Percentiles rank a stretch among this genome's conserved stretches.
Evolutionary conservation across 2,329 filamentous ascomycete species (phyloP).

Genomic region (Drechslera avenae): DNA sequence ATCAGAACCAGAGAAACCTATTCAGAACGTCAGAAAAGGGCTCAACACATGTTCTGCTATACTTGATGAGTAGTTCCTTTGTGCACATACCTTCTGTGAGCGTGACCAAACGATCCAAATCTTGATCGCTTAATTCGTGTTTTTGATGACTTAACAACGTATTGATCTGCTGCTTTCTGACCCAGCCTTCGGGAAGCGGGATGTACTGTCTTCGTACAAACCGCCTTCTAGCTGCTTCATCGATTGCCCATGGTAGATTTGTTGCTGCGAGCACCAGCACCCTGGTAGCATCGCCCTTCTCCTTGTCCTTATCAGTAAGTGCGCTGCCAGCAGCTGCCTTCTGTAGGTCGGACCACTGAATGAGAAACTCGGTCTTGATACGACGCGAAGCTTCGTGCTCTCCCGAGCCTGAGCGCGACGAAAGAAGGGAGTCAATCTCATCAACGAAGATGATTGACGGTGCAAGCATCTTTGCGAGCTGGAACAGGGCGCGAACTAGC

Average conservation of each 20-base stretch:
- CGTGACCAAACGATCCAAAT: slow-evolving; percentile 75
- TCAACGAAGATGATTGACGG: slow-evolving; percentile 98
- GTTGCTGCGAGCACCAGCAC: slow-evolving; percentile 94
- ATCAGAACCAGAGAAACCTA: slow-evolving; percentile 96
- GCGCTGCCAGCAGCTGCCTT: slow-evolving; percentile 88
- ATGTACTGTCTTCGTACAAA: slow-evolving; percentile 97
- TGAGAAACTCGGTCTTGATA: slow-evolving; percentile 97
- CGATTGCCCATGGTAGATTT: slow-evolving; percentile 96
- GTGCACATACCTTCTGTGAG: slow-evolving; percentile 76
- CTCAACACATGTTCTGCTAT: not conserved
- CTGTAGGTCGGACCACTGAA: slow-evolving; percentile 95
- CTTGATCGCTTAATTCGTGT: slow-evolving; percentile 72
- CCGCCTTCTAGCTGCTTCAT: slow-evolving; percentile 86
- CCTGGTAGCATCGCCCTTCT: slow-evolving; percentile 79
- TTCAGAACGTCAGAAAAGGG: not conserved
- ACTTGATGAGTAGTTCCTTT: no score
- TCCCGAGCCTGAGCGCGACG: slow-evolving; percentile 73
- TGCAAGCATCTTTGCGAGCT: slow-evolving; percentile 83
- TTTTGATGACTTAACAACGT: slow-evolving; percentile 87
- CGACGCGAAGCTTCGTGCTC: slow-evolving; percentile 92
- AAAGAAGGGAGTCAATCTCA: slow-evolving; percentile 93
- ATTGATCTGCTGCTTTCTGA: slow-evolving; percentile 76
- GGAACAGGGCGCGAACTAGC: slow-evolving; percentile 88
- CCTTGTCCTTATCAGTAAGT: slow-evolving; percentile 67
- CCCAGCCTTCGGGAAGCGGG: slow-evolving; percentile 83